Evolutionary conservation across 495 filamentous ascomycete species (phyloP).

Genomic region (Penicillium salamii): DNA sequence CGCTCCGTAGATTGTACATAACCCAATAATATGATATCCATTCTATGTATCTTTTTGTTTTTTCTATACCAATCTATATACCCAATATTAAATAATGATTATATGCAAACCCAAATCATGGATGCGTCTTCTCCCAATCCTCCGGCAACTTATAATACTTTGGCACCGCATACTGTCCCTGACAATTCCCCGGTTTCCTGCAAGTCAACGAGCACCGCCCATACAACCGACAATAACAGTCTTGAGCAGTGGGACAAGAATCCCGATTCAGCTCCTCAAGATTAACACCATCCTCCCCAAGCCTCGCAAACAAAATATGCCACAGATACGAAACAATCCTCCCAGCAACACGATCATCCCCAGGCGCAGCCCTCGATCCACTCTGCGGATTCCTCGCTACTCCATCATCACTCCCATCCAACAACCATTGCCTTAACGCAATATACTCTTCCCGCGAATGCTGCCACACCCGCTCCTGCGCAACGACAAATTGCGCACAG

Average conservation of each 20-base stretch:
- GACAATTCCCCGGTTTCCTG: conserved; percentile 26
- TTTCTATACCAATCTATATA: conserved; percentile 1
- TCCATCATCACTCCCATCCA: conserved; percentile 25
- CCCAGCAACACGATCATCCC: conserved; percentile 37
- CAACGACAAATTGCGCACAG: conserved; percentile 46
- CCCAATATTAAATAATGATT: not conserved
- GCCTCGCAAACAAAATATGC: conserved; percentile 43
- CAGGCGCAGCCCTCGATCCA: conserved; percentile 23
- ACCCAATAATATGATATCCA: conserved; percentile 11
- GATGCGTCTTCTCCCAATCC: conserved; percentile 31
- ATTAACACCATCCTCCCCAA: conserved; percentile 26
- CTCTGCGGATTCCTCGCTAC: conserved; percentile 3
- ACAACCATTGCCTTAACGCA: conserved; percentile 42
- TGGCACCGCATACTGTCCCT: conserved; percentile 37
- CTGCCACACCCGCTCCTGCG: conserved; percentile 31
- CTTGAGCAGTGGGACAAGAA: conserved; percentile 37
- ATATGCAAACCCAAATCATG: conserved; percentile 6
- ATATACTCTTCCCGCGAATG: conserved; percentile 39
- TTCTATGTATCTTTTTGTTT: not conserved
- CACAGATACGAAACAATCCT: conserved; percentile 42
- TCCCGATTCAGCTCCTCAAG: conserved; percentile 40
- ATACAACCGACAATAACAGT: conserved; percentile 47
- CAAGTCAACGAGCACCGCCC: conserved; percentile 36
- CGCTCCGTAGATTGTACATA: conserved; percentile 18
- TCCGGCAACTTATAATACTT: conserved; percentile 34